phyloP scores from a whole-genome alignment of 768 basidiomycete genomes.

The Kwoniella pini region DNA sequence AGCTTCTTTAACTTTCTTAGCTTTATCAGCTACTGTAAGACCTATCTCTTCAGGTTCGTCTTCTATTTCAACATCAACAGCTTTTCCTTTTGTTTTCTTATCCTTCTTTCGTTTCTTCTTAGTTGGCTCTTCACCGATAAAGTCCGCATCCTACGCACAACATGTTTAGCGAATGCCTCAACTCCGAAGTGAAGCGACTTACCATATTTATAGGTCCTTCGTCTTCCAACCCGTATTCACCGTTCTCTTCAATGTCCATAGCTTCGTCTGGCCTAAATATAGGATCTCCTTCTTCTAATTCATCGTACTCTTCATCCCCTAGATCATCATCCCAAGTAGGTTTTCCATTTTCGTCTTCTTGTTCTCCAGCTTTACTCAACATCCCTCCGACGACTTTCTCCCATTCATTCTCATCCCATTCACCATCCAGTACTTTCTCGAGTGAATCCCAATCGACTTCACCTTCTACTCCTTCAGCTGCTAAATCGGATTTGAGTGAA shows the following conservation, averaged over 20 bases:
- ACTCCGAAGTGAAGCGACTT: slow-evolving; percentile 8
- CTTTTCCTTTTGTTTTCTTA: slow-evolving; percentile 19
- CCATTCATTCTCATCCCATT: slow-evolving; percentile 86
- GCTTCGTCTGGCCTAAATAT: no score
- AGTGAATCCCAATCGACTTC: slow-evolving; percentile 58
- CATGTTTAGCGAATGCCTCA: no score
- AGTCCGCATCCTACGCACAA: slow-evolving; percentile 46
- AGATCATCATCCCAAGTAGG: slow-evolving; percentile 92
- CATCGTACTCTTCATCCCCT: slow-evolving; percentile 63
- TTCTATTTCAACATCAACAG: slow-evolving; percentile 18
- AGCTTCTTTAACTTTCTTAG: slow-evolving; percentile 76
- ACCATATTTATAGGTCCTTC: slow-evolving; percentile 58
- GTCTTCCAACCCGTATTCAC: slow-evolving; percentile 59
- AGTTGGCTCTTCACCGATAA: slow-evolving; percentile 34
- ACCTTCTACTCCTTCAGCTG: slow-evolving; percentile 54
- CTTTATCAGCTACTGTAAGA: slow-evolving; percentile 80
- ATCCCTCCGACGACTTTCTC: slow-evolving; percentile 78
- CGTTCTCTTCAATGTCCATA: slow-evolving; percentile 47
- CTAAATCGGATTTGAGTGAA: slow-evolving; percentile 76
- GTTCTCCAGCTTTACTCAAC: slow-evolving; percentile 60
- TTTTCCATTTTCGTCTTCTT: slow-evolving; percentile 59
- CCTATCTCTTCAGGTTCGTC: slow-evolving; percentile 4
- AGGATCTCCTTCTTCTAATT: slow-evolving; percentile 61
- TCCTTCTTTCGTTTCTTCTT: slow-evolving; percentile 45
- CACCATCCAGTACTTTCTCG: slow-evolving; percentile 79